phyloP scores from a whole-genome alignment of 2,329 filamentous ascomycete species.

The Diplodia seriata region DNA sequence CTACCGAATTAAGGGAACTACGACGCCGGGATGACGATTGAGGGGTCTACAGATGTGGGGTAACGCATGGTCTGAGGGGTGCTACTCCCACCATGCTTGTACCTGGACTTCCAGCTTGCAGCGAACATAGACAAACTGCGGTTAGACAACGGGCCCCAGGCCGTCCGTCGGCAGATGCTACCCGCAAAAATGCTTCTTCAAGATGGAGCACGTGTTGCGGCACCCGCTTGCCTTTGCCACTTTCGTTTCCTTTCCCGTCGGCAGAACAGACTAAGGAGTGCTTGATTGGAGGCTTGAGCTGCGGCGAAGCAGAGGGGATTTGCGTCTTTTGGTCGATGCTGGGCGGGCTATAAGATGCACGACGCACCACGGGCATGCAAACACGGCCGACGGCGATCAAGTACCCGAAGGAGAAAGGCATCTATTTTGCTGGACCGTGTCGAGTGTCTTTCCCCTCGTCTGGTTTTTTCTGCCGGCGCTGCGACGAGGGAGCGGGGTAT shows the following conservation, averaged over 20 bases:
- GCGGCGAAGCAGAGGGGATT: too few species aligned
- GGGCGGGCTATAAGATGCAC: not conserved
- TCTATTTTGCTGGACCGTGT: not conserved
- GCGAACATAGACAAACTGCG: too few species aligned
- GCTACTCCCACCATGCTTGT: not conserved
- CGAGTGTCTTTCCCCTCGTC: not conserved
- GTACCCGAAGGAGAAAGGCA: not conserved
- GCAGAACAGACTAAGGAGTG: too few species aligned
- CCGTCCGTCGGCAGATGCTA: too few species aligned
- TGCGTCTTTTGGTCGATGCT: too few species aligned
- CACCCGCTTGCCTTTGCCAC: too few species aligned
- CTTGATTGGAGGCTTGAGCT: too few species aligned
- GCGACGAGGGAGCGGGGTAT: constrained; percentile 14
- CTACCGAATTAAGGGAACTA: constrained; percentile 8
- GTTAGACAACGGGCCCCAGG: too few species aligned
- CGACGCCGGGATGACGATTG: not conserved
- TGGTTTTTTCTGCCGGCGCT: not conserved
- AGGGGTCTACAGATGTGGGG: not conserved
- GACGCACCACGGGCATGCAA: not conserved
- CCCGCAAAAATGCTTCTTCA: too few species aligned
- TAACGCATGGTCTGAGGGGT: not conserved
- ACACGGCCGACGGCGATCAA: not conserved
- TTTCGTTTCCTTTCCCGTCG: too few species aligned
- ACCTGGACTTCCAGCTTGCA: not conserved
- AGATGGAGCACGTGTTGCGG: too few species aligned